phyloP scores from a whole-genome alignment of 2,329 filamentous ascomycete species.

The Waltergamsia citrina region DNA sequence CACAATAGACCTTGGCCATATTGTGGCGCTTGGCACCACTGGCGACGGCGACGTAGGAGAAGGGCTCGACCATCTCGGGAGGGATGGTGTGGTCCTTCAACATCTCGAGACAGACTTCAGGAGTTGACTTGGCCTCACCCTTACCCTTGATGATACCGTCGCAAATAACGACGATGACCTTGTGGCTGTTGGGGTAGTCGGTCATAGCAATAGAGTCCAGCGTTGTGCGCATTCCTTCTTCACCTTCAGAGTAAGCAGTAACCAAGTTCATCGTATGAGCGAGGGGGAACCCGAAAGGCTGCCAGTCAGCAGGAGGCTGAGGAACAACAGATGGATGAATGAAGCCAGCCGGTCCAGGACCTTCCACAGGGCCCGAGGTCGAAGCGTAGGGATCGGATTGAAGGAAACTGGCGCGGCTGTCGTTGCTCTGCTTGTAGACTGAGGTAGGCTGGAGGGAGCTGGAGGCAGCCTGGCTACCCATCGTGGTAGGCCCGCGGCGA shows the following conservation, averaged over 20 bases:
- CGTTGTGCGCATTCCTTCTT: conserved; percentile 84
- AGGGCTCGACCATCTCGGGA: conserved; percentile 75
- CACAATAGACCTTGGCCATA: conserved; percentile 97
- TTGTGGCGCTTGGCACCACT: conserved; percentile 97
- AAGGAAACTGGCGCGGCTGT: conserved; percentile 56
- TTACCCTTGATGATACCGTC: conserved; percentile 97
- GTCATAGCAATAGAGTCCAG: conserved; percentile 94
- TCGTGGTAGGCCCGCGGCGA: conserved; percentile 68
- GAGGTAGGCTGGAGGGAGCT: conserved; percentile 61
- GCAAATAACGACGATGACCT: conserved; percentile 90
- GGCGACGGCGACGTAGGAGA: conserved; percentile 93
- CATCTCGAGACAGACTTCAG: conserved; percentile 85
- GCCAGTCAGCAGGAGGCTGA: conserved; percentile 92
- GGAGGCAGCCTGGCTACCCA: conserved; percentile 80
- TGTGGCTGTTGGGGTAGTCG: conserved; percentile 98
- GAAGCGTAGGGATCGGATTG: conserved; percentile 45
- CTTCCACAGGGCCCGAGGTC: conserved; percentile 51
- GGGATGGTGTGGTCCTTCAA: conserved; percentile 82
- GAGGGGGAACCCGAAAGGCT: conserved; percentile 91
- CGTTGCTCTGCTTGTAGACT: conserved; percentile 58
- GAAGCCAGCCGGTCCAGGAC: conserved; percentile 80
- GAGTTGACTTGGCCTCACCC: conserved; percentile 78
- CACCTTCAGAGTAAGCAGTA: conserved; percentile 94
- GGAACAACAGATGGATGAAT: conserved; percentile 94
- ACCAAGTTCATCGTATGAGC: conserved; percentile 92